phyloP scores from a whole-genome alignment of 352 stramenopile species.

The Lagenidium sp. region DNA sequence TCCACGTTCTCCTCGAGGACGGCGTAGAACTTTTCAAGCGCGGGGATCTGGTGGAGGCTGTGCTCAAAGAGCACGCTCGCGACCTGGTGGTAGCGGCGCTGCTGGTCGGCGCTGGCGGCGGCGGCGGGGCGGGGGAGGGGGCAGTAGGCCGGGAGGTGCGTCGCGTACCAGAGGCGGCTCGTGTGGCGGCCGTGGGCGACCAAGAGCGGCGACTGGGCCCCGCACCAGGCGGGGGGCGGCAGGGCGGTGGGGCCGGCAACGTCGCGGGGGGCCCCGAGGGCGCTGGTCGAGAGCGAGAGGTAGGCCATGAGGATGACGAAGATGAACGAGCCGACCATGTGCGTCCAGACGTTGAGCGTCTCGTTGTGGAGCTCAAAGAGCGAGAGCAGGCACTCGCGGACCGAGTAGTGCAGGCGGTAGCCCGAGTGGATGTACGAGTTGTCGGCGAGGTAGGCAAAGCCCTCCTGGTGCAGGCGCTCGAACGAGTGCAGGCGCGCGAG shows the following conservation, averaged over 20 bases:
- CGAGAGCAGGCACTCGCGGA: constrained; percentile 62
- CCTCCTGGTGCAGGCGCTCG: constrained; percentile 66
- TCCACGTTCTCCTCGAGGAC: constrained; percentile 66
- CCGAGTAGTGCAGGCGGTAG: constrained; percentile 80
- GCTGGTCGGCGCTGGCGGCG: constrained; percentile 17
- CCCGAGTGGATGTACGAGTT: constrained; percentile 84
- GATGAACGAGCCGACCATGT: constrained; percentile 81
- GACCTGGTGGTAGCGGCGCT: constrained; percentile 63
- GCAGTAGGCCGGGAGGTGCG: constrained; percentile 31
- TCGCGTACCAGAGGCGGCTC: constrained; percentile 29
- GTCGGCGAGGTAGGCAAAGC: constrained; percentile 74
- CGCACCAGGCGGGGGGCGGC: constrained; percentile 8
- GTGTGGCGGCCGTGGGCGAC: constrained; percentile 43
- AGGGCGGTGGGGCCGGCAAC: constrained; percentile 3
- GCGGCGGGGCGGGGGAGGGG: constrained; percentile 11
- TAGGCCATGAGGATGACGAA: constrained; percentile 76
- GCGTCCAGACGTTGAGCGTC: constrained; percentile 85
- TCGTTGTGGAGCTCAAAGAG: constrained; percentile 87
- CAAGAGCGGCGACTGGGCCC: constrained; percentile 16
- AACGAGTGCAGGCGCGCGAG: constrained; percentile 49
- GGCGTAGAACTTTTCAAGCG: constrained; percentile 67
- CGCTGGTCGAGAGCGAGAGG: constrained; percentile 44
- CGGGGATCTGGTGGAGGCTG: constrained; percentile 79
- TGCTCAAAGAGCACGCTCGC: constrained; percentile 75
- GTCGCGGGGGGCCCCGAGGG: constrained; percentile 16